Conservation (phyloP, 352 stramenopile genomes). For the Phytophthora pseudosyringae region DNA sequence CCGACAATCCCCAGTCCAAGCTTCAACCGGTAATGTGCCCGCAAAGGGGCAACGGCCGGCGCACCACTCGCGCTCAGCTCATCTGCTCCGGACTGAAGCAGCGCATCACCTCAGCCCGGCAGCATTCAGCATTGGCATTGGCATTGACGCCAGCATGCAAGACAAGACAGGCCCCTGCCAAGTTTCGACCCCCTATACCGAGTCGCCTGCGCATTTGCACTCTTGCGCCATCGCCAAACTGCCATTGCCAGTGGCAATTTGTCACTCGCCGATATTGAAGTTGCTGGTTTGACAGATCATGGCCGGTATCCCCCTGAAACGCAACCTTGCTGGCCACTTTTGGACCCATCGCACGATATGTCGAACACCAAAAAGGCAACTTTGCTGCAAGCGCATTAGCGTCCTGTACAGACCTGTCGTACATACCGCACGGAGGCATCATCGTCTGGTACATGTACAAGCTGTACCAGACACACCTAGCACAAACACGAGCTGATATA, state of each 20-base stretch:
- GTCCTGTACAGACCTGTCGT: too few species aligned
- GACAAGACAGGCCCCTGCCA: constrained; percentile 4
- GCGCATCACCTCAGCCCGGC: constrained; percentile 18
- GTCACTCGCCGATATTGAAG: constrained; percentile 18
- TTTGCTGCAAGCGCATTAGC: neutral
- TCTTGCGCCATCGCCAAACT: constrained; percentile 13
- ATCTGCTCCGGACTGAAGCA: constrained; percentile 26
- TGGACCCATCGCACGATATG: neutral
- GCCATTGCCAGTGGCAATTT: neutral
- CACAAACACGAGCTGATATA: too few species aligned
- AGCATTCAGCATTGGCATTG: neutral
- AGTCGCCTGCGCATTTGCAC: constrained; percentile 20
- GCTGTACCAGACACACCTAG: too few species aligned
- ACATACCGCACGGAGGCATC: too few species aligned
- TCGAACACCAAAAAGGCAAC: constrained; percentile 28
- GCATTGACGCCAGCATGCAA: neutral
- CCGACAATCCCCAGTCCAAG: constrained; percentile 11
- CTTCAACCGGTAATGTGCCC: constrained; percentile 23
- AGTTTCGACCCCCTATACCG: constrained; percentile 15
- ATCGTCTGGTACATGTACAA: too few species aligned
- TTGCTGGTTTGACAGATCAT: constrained; percentile 24
- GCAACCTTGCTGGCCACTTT: neutral
- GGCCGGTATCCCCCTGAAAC: neutral
- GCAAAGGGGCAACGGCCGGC: constrained; percentile 1
- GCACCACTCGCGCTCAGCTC: constrained; percentile 3